phyloP scores from a whole-genome alignment of 1,139 yeast genomes.

The Geotrichum citri-aurantii region DNA sequence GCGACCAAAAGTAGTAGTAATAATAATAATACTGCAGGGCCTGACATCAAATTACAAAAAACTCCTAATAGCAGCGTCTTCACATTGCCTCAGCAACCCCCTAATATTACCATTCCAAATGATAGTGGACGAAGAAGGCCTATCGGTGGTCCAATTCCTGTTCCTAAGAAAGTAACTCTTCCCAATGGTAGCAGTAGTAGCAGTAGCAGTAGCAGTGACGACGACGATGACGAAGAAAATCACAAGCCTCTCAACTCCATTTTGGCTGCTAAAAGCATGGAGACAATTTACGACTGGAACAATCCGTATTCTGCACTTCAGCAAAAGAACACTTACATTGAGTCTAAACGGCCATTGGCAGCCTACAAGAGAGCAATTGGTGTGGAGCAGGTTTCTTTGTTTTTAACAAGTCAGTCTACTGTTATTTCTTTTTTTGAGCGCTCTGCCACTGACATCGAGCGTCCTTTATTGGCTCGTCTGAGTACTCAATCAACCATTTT shows the following conservation, averaged over 20 bases:
- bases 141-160: not conserved
- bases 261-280: conserved; percentile 20
- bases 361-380: conserved; percentile 45
- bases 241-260: conserved; percentile 9
- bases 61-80: not conserved
- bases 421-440: conserved; percentile 52
- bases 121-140: conserved; percentile 3
- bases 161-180: conserved; percentile 3
- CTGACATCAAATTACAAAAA: not conserved
- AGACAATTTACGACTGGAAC: conserved; percentile 38
- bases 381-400: conserved; percentile 49
- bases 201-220: conserved; percentile 12
- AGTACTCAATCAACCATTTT: conserved; percentile 43
- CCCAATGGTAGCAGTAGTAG: conserved; percentile 3
- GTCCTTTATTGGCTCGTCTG: conserved; percentile 45
- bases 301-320: conserved; percentile 30
- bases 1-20: not conserved
- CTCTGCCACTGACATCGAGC: conserved; percentile 46
- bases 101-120: not conserved
- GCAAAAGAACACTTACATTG: conserved; percentile 32
- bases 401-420: conserved; percentile 41
- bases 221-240: conserved; percentile 9
- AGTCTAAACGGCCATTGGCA: conserved; percentile 44
- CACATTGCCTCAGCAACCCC: not conserved
- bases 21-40: not conserved